Base-by-base conservation (phyloP, 148 eudicot species). In the Fagopyrum homotropicum region DNA sequence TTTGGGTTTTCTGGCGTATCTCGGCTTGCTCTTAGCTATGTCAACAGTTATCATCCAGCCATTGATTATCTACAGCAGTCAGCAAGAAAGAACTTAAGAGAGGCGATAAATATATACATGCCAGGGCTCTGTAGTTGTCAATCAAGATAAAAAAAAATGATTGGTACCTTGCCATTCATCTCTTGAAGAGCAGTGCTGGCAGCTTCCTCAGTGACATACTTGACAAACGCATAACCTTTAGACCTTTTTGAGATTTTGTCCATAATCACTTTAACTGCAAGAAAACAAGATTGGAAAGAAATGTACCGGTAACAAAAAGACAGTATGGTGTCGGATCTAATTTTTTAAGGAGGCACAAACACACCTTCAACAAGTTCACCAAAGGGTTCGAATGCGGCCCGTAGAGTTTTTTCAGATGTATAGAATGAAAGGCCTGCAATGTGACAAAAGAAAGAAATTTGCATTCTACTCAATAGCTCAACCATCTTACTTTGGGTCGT, bases 211-310 rank as follows among this genome's bases (percentile, higher is more conserved):
- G 85, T 84, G 30, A 87, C 82, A 75, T 91, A 94, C 85, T 92
- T 92, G 1, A 94, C 80, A 80, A 94, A 94, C 22, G 96, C 98
- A 75, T 84, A 94, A 2, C 98, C 98, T 79, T 89, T 94, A 6
- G 98, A 94, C 81, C 98, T 87, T 84, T 86, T 94, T 9, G 97
- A 94, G 49, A 94, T 94, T 83, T 92, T 92, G 84, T 94, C 98
- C 96, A 94, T 94, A 80, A 94, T 90, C 68, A 94, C 80, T 84
- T 83, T 94, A 56, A 89, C 97, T 91, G 86, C 78, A 59, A 77
- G 61, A 79, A 72, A 22, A 22, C 26, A 22, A 22, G 26, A 22
- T 22, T 22, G 26, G 26, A 22, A 22, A 22, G 26, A 22, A 22
- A 22, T 22, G 26, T 22, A 22, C 26, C 26, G 26, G 26, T 22